Conservation (phyloP, 129 eudicot genomes). For the Escallonia herrerae region DNA sequence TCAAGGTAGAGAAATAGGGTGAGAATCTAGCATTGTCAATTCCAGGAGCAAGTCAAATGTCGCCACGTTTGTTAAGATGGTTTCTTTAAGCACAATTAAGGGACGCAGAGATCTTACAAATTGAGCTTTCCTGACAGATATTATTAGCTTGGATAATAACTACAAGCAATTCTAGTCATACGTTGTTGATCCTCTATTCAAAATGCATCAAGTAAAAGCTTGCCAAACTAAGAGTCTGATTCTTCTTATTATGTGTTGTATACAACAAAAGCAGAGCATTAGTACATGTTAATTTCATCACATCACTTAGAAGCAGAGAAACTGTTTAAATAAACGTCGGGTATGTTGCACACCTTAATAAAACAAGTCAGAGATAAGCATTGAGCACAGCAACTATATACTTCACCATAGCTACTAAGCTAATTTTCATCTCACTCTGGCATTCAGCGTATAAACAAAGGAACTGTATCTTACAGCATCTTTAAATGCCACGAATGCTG, state of each 20-base stretch:
- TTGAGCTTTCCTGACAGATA: too few relatives aligned
- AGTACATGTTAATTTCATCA: not conserved
- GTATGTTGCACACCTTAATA: not conserved
- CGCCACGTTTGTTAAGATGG: too few relatives aligned
- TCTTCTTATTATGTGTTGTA: not conserved
- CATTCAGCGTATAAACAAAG: not conserved
- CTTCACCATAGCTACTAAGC: too few relatives aligned
- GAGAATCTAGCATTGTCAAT: too few relatives aligned
- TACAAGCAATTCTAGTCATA: too few relatives aligned
- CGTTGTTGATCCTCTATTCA: too few relatives aligned
- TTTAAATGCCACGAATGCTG: conserved; percentile 78
- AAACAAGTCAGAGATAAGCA: not conserved
- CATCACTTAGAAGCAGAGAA: not conserved
- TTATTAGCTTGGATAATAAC: too few relatives aligned
- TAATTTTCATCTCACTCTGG: too few relatives aligned
- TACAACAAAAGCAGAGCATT: not conserved
- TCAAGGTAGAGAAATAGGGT: too few relatives aligned
- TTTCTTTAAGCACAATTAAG: too few relatives aligned
- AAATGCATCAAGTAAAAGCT: not conserved
- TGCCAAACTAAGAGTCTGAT: not conserved
- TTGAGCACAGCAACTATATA: not conserved
- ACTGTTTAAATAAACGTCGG: not conserved
- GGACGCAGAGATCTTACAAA: too few relatives aligned
- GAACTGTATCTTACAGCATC: conserved; percentile 59
- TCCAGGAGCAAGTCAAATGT: too few relatives aligned